Evolutionary conservation across 2,329 filamentous ascomycete genomes (phyloP).

Genomic region (Capronia coronata): DNA sequence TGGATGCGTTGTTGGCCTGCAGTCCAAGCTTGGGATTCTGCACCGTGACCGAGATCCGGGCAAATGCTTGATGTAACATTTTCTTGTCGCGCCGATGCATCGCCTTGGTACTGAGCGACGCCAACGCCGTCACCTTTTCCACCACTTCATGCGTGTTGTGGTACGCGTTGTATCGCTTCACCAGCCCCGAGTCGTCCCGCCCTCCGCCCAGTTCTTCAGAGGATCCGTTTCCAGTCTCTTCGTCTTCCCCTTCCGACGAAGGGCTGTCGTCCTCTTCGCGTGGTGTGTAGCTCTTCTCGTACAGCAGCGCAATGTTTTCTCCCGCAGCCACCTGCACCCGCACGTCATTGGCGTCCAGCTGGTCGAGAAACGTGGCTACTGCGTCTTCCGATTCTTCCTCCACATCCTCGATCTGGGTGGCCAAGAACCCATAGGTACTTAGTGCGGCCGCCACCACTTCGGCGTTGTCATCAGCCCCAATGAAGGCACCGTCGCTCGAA

Average conservation of each 20-base stretch:
- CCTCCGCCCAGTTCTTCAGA: constrained; percentile 40
- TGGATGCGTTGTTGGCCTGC: constrained; percentile 58
- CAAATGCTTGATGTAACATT: constrained; percentile 58
- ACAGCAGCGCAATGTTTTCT: constrained; percentile 73
- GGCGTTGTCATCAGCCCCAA: constrained; percentile 65
- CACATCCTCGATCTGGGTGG: constrained; percentile 68
- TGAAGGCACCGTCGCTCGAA: constrained; percentile 67
- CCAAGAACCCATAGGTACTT: constrained; percentile 72
- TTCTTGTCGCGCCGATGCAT: constrained; percentile 63
- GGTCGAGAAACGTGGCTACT: constrained; percentile 75
- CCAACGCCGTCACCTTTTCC: constrained; percentile 53
- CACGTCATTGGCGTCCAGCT: constrained; percentile 68
- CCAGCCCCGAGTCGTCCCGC: constrained; percentile 32
- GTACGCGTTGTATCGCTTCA: constrained; percentile 63
- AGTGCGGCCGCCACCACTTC: constrained; percentile 67
- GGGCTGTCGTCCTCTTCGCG: constrained; percentile 51
- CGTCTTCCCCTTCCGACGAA: constrained; percentile 42
- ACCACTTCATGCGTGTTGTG: constrained; percentile 57
- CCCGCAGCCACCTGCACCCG: constrained; percentile 71
- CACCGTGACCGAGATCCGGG: constrained; percentile 59
- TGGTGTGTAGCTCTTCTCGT: constrained; percentile 63
- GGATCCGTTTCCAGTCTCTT: constrained; percentile 37
- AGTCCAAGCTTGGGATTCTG: constrained; percentile 62
- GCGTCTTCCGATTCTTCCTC: constrained; percentile 64
- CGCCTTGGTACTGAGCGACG: constrained; percentile 54